Percentiles rank a stretch among this genome's conserved stretches.
Evolutionary conservation across 345 rosid species (phyloP).

Genomic region (Abelmoschus esculentus): DNA sequence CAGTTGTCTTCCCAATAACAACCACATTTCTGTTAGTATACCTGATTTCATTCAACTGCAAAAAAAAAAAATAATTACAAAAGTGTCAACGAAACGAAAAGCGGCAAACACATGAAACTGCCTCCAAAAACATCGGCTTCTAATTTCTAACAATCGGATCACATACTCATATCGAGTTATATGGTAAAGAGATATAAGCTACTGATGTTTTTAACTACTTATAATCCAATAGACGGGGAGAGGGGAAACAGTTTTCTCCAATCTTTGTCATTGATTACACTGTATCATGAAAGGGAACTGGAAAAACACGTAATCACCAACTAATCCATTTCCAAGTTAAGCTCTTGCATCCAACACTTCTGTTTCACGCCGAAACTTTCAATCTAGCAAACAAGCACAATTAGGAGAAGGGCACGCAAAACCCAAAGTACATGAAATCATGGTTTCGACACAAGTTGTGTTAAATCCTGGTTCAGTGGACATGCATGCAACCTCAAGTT

Average conservation of each 20-base stretch:
- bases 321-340: constrained; percentile 1
- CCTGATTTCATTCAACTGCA: constrained; percentile 79
- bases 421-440: not conserved
- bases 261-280: not conserved
- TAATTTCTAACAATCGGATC: not conserved
- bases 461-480: not conserved
- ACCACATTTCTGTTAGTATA: constrained; percentile 49
- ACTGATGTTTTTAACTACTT: not conserved
- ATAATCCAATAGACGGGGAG: not conserved
- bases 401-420: not conserved
- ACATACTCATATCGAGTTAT: not conserved
- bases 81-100: not conserved
- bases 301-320: not conserved
- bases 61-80: constrained; percentile 5
- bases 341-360: not conserved
- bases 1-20: constrained; percentile 61
- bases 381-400: not conserved
- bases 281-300: not conserved
- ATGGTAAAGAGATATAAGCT: not conserved
- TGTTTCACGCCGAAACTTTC: not conserved
- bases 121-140: not conserved
- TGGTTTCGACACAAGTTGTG: not conserved
- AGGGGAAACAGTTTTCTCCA: not conserved
- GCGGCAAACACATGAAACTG: not conserved
- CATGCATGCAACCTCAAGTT: not conserved